These are phyloP conservation scores for Suhomyces sp. DNA, from an alignment of 805 yeast genomes.

Conservation along the genomic window DNA sequence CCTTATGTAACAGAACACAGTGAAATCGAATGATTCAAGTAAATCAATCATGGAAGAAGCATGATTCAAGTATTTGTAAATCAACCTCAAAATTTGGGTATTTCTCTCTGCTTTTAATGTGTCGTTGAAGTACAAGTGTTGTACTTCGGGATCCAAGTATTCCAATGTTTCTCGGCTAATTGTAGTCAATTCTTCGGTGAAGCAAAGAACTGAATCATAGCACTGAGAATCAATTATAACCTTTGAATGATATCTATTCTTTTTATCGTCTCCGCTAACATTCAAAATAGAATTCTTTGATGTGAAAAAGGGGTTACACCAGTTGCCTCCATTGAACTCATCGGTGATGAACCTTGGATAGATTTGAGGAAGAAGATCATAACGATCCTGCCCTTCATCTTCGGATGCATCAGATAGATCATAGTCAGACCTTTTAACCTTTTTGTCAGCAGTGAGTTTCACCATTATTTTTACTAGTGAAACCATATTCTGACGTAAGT, in stretches of 20 bases:
- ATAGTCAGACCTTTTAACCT: slow-evolving; percentile 31
- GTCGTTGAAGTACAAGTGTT: slow-evolving; percentile 35
- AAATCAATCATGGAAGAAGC: slow-evolving; percentile 50
- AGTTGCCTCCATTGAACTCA: slow-evolving; percentile 74
- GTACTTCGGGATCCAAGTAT: slow-evolving; percentile 35
- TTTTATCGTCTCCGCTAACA: slow-evolving; percentile 43
- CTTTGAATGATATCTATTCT: slow-evolving; percentile 41
- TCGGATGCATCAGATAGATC: slow-evolving; percentile 35
- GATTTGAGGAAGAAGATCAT: slow-evolving; percentile 53
- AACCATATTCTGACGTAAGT: slow-evolving; percentile 31
- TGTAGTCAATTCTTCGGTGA: slow-evolving; percentile 35
- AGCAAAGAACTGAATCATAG: slow-evolving; percentile 32
- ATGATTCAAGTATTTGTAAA: slow-evolving; percentile 51
- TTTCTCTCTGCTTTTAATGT: slow-evolving; percentile 42
- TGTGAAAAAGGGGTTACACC: slow-evolving; percentile 66
- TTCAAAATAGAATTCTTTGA: slow-evolving; percentile 34
- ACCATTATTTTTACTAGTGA: slow-evolving; percentile 28
- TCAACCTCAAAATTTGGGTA: slow-evolving; percentile 48
- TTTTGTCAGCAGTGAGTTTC: slow-evolving; percentile 32
- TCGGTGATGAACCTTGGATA: slow-evolving; percentile 67
- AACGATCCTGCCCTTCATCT: slow-evolving; percentile 33
- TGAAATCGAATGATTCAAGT: slow-evolving; percentile 60
- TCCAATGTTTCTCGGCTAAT: slow-evolving; percentile 42
- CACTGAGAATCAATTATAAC: slow-evolving; percentile 51
- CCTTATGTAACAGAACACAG: slow-evolving; percentile 47